Evolutionary conservation across 768 basidiomycete genomes (phyloP).

Genomic region (Obba rivulosa): DNA sequence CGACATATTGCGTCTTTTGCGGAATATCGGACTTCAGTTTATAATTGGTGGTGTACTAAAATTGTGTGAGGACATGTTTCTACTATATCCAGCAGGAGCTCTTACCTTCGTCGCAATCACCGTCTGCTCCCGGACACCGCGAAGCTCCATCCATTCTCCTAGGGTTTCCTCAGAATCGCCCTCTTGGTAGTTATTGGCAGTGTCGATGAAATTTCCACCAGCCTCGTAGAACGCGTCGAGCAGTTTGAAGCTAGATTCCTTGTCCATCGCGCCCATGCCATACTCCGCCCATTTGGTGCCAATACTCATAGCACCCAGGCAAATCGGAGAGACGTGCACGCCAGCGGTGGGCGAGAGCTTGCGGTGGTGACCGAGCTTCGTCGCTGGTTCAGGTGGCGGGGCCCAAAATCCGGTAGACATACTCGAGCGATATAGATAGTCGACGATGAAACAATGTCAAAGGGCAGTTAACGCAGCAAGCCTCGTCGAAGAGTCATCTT

Average conservation of each 20-base stretch:
- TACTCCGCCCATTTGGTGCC: constrained; percentile 28
- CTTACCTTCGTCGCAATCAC: constrained; percentile 26
- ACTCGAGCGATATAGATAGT: no score
- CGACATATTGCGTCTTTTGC: constrained; percentile 34
- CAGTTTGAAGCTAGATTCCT: constrained; percentile 28
- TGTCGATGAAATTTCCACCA: constrained; percentile 30
- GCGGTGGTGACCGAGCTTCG: constrained; percentile 23
- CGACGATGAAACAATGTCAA: no score
- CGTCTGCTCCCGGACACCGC: constrained; percentile 31
- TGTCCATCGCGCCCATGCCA: constrained; percentile 29
- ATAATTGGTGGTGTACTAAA: constrained; percentile 23
- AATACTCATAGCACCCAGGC: constrained; percentile 31
- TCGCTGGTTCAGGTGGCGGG: constrained; percentile 11
- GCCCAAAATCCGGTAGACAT: no score
- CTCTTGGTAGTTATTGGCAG: constrained; percentile 30
- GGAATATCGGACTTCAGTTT: constrained; percentile 16
- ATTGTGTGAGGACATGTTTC: no score
- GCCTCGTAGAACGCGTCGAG: constrained; percentile 21
- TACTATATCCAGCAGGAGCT: not conserved
- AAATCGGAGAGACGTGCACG: constrained; percentile 31
- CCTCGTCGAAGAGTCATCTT: no score
- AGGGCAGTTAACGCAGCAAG: no score
- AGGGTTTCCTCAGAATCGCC: constrained; percentile 32
- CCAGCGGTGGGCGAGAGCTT: constrained; percentile 27
- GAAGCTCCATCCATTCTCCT: constrained; percentile 36